Conservation (phyloP, 2,329 filamentous ascomycete species). For the Ophiostoma angusticollis region DNA sequence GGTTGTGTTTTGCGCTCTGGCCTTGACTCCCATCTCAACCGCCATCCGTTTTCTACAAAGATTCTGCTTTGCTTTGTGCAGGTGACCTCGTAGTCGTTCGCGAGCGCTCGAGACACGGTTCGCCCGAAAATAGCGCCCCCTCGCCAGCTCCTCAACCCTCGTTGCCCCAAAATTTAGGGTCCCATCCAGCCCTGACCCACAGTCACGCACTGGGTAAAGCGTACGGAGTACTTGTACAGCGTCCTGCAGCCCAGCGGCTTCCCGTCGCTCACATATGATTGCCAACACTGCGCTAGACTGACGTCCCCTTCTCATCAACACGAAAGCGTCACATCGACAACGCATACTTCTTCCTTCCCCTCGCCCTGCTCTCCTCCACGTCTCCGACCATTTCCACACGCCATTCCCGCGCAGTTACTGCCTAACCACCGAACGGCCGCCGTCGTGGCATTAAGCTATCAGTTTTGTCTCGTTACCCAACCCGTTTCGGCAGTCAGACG, state of each 20-base stretch:
- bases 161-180: conserved; percentile 8
- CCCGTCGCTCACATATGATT: too few relatives aligned
- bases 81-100: not conserved
- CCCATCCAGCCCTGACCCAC: conserved; percentile 7
- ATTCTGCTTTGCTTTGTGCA: not conserved
- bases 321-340: conserved; percentile 12
- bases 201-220: not conserved
- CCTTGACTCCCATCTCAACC: too few relatives aligned
- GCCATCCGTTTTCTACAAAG: not conserved
- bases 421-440: too few relatives aligned
- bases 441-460: too few relatives aligned
- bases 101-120: too few relatives aligned
- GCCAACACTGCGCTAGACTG: conserved; percentile 7
- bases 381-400: too few relatives aligned
- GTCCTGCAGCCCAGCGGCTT: conserved; percentile 1
- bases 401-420: too few relatives aligned
- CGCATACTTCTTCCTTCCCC: conserved; percentile 4
- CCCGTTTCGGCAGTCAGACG: too few relatives aligned
- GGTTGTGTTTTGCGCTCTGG: too few relatives aligned
- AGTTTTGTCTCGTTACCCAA: too few relatives aligned
- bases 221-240: not conserved
- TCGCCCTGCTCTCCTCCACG: not conserved
- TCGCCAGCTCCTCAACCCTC: conserved; percentile 2
- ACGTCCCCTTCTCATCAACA: conserved; percentile 7
- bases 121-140: conserved; percentile 8